These are phyloP conservation scores for Eucalyptus tenuipes DNA, from an alignment of 345 rosid genomes.

Conservation along the genomic window DNA sequence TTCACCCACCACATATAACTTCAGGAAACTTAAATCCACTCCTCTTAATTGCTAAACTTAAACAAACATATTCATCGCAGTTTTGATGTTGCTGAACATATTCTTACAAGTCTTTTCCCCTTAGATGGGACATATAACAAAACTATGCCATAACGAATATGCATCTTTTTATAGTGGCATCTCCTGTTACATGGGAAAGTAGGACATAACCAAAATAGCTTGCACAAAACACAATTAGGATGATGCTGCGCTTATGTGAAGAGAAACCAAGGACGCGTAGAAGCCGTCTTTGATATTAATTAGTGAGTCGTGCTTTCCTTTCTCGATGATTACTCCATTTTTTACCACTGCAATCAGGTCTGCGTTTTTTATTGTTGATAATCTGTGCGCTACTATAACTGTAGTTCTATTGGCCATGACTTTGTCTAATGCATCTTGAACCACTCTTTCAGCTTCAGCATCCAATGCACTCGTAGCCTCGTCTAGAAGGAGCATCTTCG, in stretches of 20 bases:
- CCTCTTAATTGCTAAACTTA: neutral
- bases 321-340: slow-evolving; percentile 40
- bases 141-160: neutral
- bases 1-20: neutral
- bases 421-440: slow-evolving; percentile 2
- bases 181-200: neutral
- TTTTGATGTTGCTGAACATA: neutral
- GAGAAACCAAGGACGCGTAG: slow-evolving; percentile 30
- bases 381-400: neutral
- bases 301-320: slow-evolving; percentile 27
- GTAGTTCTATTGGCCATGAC: slow-evolving; percentile 1
- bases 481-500: slow-evolving; percentile 34
- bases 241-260: slow-evolving; percentile 18
- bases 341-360: slow-evolving; percentile 43
- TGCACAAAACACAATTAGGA: neutral
- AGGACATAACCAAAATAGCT: neutral
- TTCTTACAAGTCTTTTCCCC: neutral
- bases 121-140: neutral
- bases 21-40: neutral
- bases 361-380: slow-evolving; percentile 39
- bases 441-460: slow-evolving; percentile 4
- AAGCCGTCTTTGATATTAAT: slow-evolving; percentile 22
- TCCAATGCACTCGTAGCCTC: slow-evolving; percentile 24
- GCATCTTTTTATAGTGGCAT: neutral
- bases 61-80: neutral